Evolutionary conservation across 495 filamentous ascomycete genomes (phyloP).

Genomic region (Lentithecium fluviatile): DNA sequence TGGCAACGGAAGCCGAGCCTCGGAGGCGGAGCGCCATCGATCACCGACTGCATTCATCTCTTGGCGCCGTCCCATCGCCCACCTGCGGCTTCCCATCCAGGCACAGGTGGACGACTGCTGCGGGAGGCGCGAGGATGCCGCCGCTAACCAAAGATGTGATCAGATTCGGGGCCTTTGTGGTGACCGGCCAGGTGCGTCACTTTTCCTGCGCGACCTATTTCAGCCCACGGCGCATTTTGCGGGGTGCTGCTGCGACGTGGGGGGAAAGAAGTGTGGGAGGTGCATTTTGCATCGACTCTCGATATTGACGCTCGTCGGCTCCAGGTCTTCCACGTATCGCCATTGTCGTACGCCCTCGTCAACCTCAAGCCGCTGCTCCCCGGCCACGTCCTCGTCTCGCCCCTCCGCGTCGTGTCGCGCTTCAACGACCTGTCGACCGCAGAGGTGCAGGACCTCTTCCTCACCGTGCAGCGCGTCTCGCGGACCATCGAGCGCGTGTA

Average conservation of each 20-base stretch:
- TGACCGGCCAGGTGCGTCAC: slow-evolving; percentile 35
- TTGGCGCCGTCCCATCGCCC: too few relatives aligned
- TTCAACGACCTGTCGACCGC: slow-evolving; percentile 68
- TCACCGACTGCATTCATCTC: too few relatives aligned
- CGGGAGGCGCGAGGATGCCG: slow-evolving; percentile 22
- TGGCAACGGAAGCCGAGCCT: too few relatives aligned
- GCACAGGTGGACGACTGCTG: not conserved
- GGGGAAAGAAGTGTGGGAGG: too few relatives aligned
- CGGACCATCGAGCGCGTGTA: slow-evolving; percentile 75
- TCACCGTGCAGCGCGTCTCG: slow-evolving; percentile 76
- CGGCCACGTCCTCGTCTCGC: slow-evolving; percentile 84
- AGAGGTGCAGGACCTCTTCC: slow-evolving; percentile 83
- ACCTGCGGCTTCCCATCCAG: too few relatives aligned
- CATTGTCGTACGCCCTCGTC: slow-evolving; percentile 77
- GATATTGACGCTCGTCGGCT: not conserved
- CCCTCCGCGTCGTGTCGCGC: slow-evolving; percentile 62
- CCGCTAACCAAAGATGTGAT: slow-evolving; percentile 35
- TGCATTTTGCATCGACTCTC: too few relatives aligned
- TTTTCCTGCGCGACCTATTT: not conserved
- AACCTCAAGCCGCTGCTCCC: slow-evolving; percentile 94
- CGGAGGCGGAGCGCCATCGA: too few relatives aligned
- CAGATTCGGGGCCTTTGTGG: slow-evolving; percentile 36
- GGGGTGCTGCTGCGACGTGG: not conserved
- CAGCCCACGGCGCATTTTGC: not conserved
- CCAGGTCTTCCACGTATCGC: slow-evolving; percentile 69